Evolutionary conservation across 495 filamentous ascomycete species (phyloP).

Genomic region (Xylaria castorea): DNA sequence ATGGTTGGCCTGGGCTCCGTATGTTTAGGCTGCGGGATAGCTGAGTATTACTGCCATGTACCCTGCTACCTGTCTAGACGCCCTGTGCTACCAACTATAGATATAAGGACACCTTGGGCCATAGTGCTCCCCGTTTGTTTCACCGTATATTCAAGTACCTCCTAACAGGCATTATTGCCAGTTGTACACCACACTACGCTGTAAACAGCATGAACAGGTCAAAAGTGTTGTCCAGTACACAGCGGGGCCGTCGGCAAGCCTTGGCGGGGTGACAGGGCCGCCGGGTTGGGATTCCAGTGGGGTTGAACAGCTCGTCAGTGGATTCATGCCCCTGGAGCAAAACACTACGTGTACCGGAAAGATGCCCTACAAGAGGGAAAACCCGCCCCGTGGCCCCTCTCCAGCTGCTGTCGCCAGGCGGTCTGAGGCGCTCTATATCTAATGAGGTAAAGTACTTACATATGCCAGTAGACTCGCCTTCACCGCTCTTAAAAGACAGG

Average conservation of each 20-base stretch:
- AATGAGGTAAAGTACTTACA: slow-evolving; percentile 31
- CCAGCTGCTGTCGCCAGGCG: slow-evolving; percentile 25
- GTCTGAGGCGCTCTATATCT: slow-evolving; percentile 29
- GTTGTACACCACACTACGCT: background rate
- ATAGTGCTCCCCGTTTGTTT: background rate
- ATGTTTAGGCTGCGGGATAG: slow-evolving; percentile 4
- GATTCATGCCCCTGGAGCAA: slow-evolving; percentile 16
- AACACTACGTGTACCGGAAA: slow-evolving; percentile 26
- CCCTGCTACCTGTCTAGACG: slow-evolving; percentile 10
- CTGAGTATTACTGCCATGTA: slow-evolving; percentile 1
- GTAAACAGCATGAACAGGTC: slow-evolving; percentile 10
- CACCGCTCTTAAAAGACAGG: slow-evolving; percentile 28
- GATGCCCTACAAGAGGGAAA: slow-evolving; percentile 19
- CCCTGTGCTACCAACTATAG: background rate
- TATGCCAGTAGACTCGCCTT: slow-evolving; percentile 18
- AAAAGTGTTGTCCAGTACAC: slow-evolving; percentile 19
- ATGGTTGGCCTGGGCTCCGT: slow-evolving; percentile 13
- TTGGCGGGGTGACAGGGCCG: slow-evolving; percentile 29
- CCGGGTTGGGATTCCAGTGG: slow-evolving; percentile 27
- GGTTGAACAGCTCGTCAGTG: slow-evolving; percentile 24
- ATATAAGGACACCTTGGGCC: background rate
- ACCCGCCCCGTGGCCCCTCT: slow-evolving; percentile 29
- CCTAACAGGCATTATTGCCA: slow-evolving; percentile 5
- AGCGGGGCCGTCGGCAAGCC: slow-evolving; percentile 11
- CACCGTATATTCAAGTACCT: slow-evolving; percentile 11